phyloP scores from a whole-genome alignment of 116 monocot species.

The Cymodocea nodosa region DNA sequence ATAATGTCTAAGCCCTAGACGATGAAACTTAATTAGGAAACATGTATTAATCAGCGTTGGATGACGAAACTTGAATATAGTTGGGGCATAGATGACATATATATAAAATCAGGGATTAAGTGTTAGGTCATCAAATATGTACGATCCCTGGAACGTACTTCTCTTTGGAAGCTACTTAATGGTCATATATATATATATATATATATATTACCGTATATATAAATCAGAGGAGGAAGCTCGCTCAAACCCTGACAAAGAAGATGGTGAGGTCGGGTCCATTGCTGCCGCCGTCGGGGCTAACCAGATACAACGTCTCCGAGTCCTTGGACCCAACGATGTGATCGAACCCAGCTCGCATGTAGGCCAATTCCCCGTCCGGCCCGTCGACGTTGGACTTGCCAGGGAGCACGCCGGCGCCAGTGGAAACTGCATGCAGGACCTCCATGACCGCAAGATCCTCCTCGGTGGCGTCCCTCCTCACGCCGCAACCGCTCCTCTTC shows the following conservation, averaged over 20 bases:
- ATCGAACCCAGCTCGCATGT: slow-evolving; percentile 46
- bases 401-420: slow-evolving; percentile 50
- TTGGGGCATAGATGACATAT: no score
- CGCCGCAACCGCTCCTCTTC: slow-evolving; percentile 28
- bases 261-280: slow-evolving; percentile 7
- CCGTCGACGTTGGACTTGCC: slow-evolving; percentile 5
- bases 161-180: no score
- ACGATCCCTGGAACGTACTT: no score
- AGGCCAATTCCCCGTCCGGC: slow-evolving; percentile 32
- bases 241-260: slow-evolving; percentile 6
- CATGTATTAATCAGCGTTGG: no score
- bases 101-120: no score
- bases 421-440: slow-evolving; percentile 33
- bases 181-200: no score
- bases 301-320: slow-evolving; percentile 4
- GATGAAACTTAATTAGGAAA: no score
- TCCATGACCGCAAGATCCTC: slow-evolving; percentile 26
- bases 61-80: no score
- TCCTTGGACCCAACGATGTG: slow-evolving; percentile 28
- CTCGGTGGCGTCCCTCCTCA: slow-evolving; percentile 20
- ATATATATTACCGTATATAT: no score
- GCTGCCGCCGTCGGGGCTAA: slow-evolving; percentile 5
- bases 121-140: no score
- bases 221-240: no score
- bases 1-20: no score